Evolutionary conservation across 2,329 filamentous ascomycete genomes (phyloP).

Genomic region (Fusarium coffeatum): DNA sequence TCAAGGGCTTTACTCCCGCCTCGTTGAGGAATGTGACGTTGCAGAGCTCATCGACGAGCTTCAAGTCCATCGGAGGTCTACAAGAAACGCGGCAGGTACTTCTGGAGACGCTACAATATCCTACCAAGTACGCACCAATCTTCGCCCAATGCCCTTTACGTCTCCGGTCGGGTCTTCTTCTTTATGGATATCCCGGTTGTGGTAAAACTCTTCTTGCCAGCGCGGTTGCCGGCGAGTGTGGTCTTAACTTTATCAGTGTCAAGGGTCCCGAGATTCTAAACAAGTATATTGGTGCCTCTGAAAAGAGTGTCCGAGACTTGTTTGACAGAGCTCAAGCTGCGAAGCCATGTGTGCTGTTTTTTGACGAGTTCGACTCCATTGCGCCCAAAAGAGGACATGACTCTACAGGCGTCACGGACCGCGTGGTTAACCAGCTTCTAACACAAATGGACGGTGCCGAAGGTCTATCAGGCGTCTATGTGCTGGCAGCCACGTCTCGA

Average conservation of each 20-base stretch:
- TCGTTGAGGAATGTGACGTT: constrained; percentile 94
- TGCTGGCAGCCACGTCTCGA: constrained; percentile 91
- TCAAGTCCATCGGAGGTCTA: constrained; percentile 90
- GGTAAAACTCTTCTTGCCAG: constrained; percentile 96
- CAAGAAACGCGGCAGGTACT: constrained; percentile 88
- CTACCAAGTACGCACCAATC: constrained; percentile 97
- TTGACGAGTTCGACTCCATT: constrained; percentile 98
- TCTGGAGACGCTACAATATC: constrained; percentile 94
- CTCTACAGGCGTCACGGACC: constrained; percentile 96
- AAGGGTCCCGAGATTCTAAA: constrained; percentile 98
- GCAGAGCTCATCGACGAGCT: constrained; percentile 92
- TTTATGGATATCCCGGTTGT: constrained; percentile 96
- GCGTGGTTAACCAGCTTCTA: constrained; percentile 96
- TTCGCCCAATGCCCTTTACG: constrained; percentile 95
- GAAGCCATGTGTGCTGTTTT: constrained; percentile 94
- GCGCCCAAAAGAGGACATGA: constrained; percentile 97
- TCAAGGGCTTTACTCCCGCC: constrained; percentile 93
- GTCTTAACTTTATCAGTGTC: constrained; percentile 97
- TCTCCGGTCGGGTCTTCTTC: constrained; percentile 89
- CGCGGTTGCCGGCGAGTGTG: constrained; percentile 97
- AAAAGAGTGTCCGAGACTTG: constrained; percentile 94
- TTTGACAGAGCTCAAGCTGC: constrained; percentile 94
- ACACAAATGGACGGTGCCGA: constrained; percentile 99
- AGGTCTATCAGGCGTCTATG: constrained; percentile 93
- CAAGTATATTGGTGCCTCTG: constrained; percentile 98